Evolutionary conservation across 2,329 filamentous ascomycete genomes (phyloP).

Genomic region (Botrytis porri): DNA sequence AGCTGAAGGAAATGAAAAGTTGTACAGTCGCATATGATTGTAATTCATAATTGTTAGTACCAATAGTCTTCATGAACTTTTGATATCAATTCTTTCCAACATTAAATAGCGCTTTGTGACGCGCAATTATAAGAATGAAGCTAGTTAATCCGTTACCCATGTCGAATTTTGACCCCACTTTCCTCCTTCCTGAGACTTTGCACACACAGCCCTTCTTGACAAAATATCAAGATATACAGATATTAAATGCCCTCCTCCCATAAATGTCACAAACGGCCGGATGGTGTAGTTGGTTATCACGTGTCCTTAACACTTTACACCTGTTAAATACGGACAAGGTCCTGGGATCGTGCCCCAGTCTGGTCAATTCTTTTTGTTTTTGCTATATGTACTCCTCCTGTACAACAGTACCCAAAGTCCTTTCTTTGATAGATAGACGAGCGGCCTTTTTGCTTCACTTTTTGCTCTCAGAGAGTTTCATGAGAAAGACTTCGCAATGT

Average conservation of each 20-base stretch:
- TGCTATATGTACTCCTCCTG: not conserved
- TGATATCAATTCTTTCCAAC: not conserved
- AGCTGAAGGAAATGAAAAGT: not conserved
- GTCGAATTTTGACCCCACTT: not conserved
- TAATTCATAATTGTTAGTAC: not conserved
- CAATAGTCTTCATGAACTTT: not conserved
- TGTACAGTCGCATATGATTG: not conserved
- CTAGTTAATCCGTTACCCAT: not conserved
- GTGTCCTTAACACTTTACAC: slow-evolving; percentile 8
- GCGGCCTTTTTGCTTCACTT: too few relatives aligned
- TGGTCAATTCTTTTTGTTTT: not conserved
- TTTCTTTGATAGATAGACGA: too few relatives aligned
- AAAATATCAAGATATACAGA: rapidly evolving
- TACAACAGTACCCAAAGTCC: too few relatives aligned
- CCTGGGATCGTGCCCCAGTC: slow-evolving; percentile 15
- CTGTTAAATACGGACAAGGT: slow-evolving; percentile 15
- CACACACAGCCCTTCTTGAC: rapidly evolving
- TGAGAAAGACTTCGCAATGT: not conserved
- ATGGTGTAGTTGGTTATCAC: slow-evolving; percentile 20
- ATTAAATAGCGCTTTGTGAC: not conserved
- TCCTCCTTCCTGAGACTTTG: not conserved
- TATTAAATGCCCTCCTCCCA: rapidly evolving
- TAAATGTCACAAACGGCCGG: not conserved
- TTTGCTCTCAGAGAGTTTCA: not conserved
- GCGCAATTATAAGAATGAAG: not conserved